Base-by-base conservation (phyloP, 2,329 filamentous ascomycete species). In the Harringtonia aguacate region DNA sequence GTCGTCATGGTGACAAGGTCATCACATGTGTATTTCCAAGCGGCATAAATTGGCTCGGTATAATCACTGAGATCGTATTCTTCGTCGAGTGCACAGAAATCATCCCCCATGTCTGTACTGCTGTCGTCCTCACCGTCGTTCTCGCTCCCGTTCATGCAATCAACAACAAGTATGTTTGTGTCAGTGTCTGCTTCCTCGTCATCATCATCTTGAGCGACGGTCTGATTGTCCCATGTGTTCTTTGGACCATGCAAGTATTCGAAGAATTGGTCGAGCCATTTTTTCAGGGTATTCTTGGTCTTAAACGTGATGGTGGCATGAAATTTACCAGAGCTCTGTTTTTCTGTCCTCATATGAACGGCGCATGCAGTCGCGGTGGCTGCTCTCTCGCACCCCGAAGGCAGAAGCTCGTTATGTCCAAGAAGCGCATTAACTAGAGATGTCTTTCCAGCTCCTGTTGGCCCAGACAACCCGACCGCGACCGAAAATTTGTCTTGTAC, bases 401-500 rank as follows among this genome's bases (percentile, higher is more conserved):
- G 46, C 18, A 48, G 35, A 4, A 48, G 46, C 29, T 44, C 40
- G 8, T 44, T 14, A n/a, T 17, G 20, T 34, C 36, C 44, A 7
- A 48, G 27, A 17, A 48, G 40, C 2, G 43, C 43, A 12, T 48
- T 48, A 22, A 48, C 38, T 2, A 48, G 17, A 1, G 41, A 39
- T 3, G 43, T 46, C 30, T 48, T 48, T 13, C 46, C 46, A 1
- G 43, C 46, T 3, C 46, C 46, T 3, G 46, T 48, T 2, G 13
- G 21, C 1, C 46, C 46, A 9, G 44, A 46, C 4, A 48, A 40
- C 12, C 46, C 46, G 1, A 48, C 41, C 6, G 13, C 18, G 22
- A 48, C 40, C 3, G 18, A 13, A 6, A 48, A 48, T 1, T 22
- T 4, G 4, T 37, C 8, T 15, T 27, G 24, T 6, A 27, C 10